Conservation (phyloP, 1,284 basidiomycete species). For the Rhodotorula sp. region DNA sequence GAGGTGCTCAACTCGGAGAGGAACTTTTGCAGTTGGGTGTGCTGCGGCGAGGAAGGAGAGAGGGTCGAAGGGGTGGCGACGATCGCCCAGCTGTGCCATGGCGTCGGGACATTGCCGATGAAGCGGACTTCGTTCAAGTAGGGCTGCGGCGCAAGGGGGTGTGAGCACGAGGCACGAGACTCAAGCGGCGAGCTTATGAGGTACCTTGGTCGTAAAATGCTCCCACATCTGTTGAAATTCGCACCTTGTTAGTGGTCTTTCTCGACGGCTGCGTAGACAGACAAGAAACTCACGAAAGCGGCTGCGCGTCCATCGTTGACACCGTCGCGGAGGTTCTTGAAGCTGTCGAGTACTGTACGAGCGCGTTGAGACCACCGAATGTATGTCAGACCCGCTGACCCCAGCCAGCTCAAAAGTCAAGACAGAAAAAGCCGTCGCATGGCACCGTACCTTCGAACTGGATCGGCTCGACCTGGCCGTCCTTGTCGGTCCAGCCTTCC, state of each 20-base stretch:
- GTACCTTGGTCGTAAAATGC: slow-evolving; percentile 76
- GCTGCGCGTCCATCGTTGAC: slow-evolving; percentile 69
- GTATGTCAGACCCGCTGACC: not conserved
- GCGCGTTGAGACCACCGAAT: not conserved
- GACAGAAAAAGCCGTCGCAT: not conserved
- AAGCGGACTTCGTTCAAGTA: slow-evolving; percentile 55
- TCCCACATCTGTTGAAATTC: slow-evolving; percentile 35
- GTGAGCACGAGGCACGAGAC: not conserved
- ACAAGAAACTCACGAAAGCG: slow-evolving; percentile 37
- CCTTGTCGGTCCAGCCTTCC: slow-evolving; percentile 65
- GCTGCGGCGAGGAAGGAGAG: slow-evolving; percentile 51
- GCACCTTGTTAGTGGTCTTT: not conserved
- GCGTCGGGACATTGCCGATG: slow-evolving; percentile 84
- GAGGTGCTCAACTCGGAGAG: slow-evolving; percentile 63
- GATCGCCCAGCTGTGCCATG: slow-evolving; percentile 92
- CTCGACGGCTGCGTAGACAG: not conserved
- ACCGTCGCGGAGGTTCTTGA: slow-evolving; percentile 80
- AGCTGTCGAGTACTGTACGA: slow-evolving; percentile 75
- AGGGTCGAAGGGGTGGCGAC: slow-evolving; percentile 64
- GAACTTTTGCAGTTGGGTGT: slow-evolving; percentile 59
- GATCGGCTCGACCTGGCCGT: slow-evolving; percentile 54
- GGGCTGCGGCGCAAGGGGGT: slow-evolving; percentile 52
- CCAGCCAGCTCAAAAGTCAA: too few relatives aligned
- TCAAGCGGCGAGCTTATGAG: not conserved
- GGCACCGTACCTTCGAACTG: slow-evolving; percentile 66